These are phyloP conservation scores for Umbellularia californica DNA, from an alignment of 164 flowering plant species.

Conservation along the genomic window DNA sequence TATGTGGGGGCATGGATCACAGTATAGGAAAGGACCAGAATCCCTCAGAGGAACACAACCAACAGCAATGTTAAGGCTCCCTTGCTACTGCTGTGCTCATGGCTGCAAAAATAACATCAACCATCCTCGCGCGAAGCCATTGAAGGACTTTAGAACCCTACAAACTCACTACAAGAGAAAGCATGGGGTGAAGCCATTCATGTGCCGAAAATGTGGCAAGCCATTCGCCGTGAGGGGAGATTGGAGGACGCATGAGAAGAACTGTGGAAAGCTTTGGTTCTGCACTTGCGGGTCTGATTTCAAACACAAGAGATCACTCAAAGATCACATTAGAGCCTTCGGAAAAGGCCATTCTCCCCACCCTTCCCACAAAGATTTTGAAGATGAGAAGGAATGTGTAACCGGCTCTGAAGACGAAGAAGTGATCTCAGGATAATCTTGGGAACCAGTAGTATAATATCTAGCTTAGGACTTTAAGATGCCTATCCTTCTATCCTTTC, in stretches of 20 bases:
- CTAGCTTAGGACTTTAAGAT: neutral
- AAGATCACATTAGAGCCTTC: conserved; percentile 69
- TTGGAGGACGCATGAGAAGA: conserved; percentile 84
- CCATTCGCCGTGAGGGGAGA: conserved; percentile 71
- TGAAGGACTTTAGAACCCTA: conserved; percentile 75
- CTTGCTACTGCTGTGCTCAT: conserved; percentile 72
- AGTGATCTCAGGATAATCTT: conserved; percentile 13
- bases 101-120: conserved; percentile 87
- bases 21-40: conserved; percentile 71
- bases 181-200: conserved; percentile 65
- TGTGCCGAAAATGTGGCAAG: conserved; percentile 65
- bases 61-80: conserved; percentile 70
- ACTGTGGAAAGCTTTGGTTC: conserved; percentile 77
- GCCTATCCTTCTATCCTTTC: neutral
- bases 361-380: conserved; percentile 47
- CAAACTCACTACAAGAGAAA: conserved; percentile 83
- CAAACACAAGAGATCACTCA: conserved; percentile 77
- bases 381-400: conserved; percentile 48
- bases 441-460: neutral
- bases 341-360: conserved; percentile 62
- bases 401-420: conserved; percentile 55
- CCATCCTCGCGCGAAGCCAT: conserved; percentile 67
- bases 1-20: conserved; percentile 90
- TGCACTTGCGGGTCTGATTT: conserved; percentile 81
- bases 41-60: conserved; percentile 75